Base-by-base conservation (phyloP, 2,329 filamentous ascomycete species). In the Pseudogymnoascus sp. region DNA sequence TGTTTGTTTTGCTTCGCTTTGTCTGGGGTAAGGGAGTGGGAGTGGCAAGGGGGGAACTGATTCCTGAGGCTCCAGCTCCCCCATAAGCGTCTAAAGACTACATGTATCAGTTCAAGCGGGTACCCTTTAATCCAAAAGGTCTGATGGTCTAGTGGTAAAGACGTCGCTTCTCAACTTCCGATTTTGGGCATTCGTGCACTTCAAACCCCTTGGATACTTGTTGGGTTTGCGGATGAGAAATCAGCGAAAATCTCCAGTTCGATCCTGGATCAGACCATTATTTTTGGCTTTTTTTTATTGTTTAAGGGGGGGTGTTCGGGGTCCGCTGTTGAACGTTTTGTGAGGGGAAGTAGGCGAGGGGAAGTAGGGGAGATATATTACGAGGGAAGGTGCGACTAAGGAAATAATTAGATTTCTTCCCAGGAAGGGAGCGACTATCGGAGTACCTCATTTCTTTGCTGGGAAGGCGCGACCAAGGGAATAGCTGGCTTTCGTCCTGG, bases 211-310 rank as follows among this genome's bases (percentile, higher is more conserved):
- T 56, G 50, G 50, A 33, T 56, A 33, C 50, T 26, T 19, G 50
- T 19, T 4, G 29, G 50, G 29, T 16, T 56, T 56, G 50, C 50
- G 50, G 50, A 56, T 56, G 50, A 56, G 50, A 56, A 19, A 56
- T 56, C 50, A 33, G 50, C 29, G 50, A n/a, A 56, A 29, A 33
- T 38, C 50, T 56, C 26, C 50, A 56, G 50, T 56, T 56, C 50
- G 7, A 56, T 21, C 50, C 29, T 56, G 26, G 50, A 56, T 33
- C 50, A 21, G 29, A 56, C 50, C 50, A 56, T 56, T 56, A 1
- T 33, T 47, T 56, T 56, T 13, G n/a, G 2, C 4, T 33, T 56
- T 56, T 56, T 56, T 56, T 53, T 29, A 19, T 19, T 19, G 19
- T 19, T 19, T 19, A 1, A 19, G 19, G 19, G 1, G 1, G 19